Evolutionary conservation across 1,284 basidiomycete species (phyloP), one percentile per base, ranked within the genome.

Genomic region (Grifola frondosa): DNA sequence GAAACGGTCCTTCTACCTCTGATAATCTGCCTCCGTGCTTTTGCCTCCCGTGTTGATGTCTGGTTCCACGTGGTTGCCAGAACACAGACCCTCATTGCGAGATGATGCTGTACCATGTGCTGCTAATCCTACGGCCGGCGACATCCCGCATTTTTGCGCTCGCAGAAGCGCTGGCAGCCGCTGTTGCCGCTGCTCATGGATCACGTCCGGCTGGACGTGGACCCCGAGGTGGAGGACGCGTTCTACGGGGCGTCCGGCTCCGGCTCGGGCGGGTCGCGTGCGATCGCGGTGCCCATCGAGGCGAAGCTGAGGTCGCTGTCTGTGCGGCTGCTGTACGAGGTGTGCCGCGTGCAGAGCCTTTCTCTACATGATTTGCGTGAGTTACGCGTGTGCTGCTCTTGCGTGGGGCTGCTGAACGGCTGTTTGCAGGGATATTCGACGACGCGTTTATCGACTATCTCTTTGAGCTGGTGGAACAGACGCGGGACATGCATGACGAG

Each of bases 381-480:
- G 87, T 72, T 22, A 37, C 30, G 48, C 50, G 44, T 19, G 37
- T 10, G 9, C 11, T 24, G 24, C 7, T 19, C 20, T 22, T 16
- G 9, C 19, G 20, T 23, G 5, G 35, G 15, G n/a, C 16, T 8
- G 24, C 37, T 33, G 45, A 37, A 46, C 21, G 28, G 42, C 5
- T 19, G 24, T 20, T 40, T 56, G 3, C 57, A 92, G 89, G 73
- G 37, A 70, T 88, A 34, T 97, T 97, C 61, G 78, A 81, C 56
- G 89, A 93, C 54, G 46, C 69, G 0, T 97, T 98, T 63, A 85
- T 99, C 40, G 87, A 94, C 52, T 83, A 88, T 57, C 68, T 99
- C 29, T 97, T 97, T 56, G 91, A 97, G 47, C 78, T 98, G 29
- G 91, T 99, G 26, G 96, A 99, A 62, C 82, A 88, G 54, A 97